Conservation (phyloP, 2,329 filamentous ascomycete species). For the Diaporthe aspalathi region DNA sequence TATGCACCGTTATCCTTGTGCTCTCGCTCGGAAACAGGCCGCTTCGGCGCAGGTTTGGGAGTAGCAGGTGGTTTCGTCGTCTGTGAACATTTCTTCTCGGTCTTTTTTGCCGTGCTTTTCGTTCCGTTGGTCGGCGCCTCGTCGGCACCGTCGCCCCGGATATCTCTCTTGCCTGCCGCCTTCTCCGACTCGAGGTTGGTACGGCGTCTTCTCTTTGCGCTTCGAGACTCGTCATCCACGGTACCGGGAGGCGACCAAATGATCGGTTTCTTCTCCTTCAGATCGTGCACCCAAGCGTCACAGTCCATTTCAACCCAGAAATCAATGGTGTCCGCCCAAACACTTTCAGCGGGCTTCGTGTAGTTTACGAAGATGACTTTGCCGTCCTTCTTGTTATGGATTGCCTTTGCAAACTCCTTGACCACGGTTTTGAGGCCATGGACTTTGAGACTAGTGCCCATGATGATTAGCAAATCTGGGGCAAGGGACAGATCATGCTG, state of each 20-base stretch:
- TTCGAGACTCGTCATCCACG: slow-evolving; percentile 56
- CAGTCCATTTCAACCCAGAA: slow-evolving; percentile 82
- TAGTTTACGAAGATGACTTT: slow-evolving; percentile 80
- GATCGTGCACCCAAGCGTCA: slow-evolving; percentile 76
- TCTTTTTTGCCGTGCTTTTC: slow-evolving; percentile 33
- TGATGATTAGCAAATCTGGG: slow-evolving; percentile 75
- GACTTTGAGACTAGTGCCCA: slow-evolving; percentile 77
- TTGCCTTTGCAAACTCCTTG: slow-evolving; percentile 76
- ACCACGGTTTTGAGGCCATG: slow-evolving; percentile 79
- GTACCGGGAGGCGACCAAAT: slow-evolving; percentile 67
- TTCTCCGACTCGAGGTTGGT: slow-evolving; percentile 46
- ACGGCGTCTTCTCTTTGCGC: slow-evolving; percentile 47
- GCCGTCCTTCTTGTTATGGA: slow-evolving; percentile 72
- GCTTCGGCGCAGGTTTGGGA: slow-evolving; percentile 49
- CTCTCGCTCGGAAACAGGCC: slow-evolving; percentile 58
- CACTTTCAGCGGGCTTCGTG: slow-evolving; percentile 77
- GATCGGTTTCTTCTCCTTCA: slow-evolving; percentile 68
- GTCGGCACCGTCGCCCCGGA: slow-evolving; percentile 51
- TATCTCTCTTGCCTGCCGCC: slow-evolving; percentile 39
- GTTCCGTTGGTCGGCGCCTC: slow-evolving; percentile 36
- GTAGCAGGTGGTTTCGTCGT: slow-evolving; percentile 37
- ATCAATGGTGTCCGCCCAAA: slow-evolving; percentile 79
- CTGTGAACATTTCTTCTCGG: slow-evolving; percentile 41
- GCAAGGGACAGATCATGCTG: slow-evolving; percentile 73
- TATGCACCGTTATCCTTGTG: slow-evolving; percentile 59